phyloP scores from a whole-genome alignment of 1,139 yeast genomes.

The Pichia sp. region DNA sequence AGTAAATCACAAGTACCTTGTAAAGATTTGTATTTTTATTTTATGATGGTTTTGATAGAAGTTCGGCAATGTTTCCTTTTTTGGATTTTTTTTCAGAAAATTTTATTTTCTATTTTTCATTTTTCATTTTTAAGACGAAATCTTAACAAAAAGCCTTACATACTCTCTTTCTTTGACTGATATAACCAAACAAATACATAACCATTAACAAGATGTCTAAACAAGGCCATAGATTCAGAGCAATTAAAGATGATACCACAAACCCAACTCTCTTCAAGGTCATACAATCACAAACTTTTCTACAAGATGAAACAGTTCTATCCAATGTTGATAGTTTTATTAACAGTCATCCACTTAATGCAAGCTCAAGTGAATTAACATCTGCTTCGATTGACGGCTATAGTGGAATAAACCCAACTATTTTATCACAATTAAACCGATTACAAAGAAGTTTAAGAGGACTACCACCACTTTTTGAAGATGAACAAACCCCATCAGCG shows the following conservation, averaged over 20 bases:
- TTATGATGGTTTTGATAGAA: not conserved
- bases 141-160: not conserved
- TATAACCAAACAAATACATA: not conserved
- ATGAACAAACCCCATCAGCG: conserved; percentile 13
- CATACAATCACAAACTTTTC: conserved; percentile 14
- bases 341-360: conserved; percentile 7
- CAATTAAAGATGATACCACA: conserved; percentile 12
- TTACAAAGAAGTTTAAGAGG: conserved; percentile 55
- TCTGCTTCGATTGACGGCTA: not conserved
- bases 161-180: not conserved
- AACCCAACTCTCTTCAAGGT: conserved; percentile 15
- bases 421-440: conserved; percentile 46
- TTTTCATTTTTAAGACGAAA: not conserved
- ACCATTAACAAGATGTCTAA: conserved; percentile 9
- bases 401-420: conserved; percentile 29
- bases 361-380: not conserved
- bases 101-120: not conserved
- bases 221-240: conserved; percentile 13
- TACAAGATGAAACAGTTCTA: conserved; percentile 12
- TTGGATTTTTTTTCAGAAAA: not conserved
- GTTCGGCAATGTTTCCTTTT: not conserved
- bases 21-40: not conserved
- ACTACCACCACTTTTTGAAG: conserved; percentile 42
- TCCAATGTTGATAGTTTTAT: conserved; percentile 14
- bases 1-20: not conserved